Evolutionary conservation across 176 grass and related monocot species (phyloP).

Genomic region (Luzula sylvatica): DNA sequence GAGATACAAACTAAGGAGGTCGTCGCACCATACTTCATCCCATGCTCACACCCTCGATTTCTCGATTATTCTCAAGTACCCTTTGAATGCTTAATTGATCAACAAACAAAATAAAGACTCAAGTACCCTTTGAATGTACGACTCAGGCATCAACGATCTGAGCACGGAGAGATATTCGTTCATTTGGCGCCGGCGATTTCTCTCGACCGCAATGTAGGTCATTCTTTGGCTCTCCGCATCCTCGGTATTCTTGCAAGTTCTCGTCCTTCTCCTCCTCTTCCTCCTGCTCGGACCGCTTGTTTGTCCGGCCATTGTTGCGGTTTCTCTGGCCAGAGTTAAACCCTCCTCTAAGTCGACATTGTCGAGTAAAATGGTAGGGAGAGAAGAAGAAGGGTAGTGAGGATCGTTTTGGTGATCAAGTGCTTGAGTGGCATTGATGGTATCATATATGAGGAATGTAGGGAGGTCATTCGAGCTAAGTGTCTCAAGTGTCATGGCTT

Average conservation of each 20-base stretch:
- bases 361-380: slow-evolving; percentile 38
- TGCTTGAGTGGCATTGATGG: slow-evolving; percentile 42
- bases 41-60: slow-evolving; percentile 57
- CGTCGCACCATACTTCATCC: slow-evolving; percentile 60
- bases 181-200: slow-evolving; percentile 92
- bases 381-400: slow-evolving; percentile 6
- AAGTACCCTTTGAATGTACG: slow-evolving; percentile 81
- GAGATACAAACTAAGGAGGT: slow-evolving; percentile 46
- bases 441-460: slow-evolving; percentile 48
- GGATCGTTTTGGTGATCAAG: not conserved
- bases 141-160: slow-evolving; percentile 75
- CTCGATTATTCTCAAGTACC: slow-evolving; percentile 52
- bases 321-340: not conserved
- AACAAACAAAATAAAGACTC: no score
- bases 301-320: not conserved
- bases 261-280: slow-evolving; percentile 69
- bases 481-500: slow-evolving; percentile 44
- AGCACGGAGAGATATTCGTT: slow-evolving; percentile 82
- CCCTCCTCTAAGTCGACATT: slow-evolving; percentile 13
- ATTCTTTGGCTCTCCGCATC: slow-evolving; percentile 87
- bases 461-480: slow-evolving; percentile 31
- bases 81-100: no score
- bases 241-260: slow-evolving; percentile 71
- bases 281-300: slow-evolving; percentile 23
- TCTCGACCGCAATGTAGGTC: slow-evolving; percentile 98